phyloP scores from a whole-genome alignment of 2,329 filamentous ascomycete genomes.

The Fusarium miscanthi region DNA sequence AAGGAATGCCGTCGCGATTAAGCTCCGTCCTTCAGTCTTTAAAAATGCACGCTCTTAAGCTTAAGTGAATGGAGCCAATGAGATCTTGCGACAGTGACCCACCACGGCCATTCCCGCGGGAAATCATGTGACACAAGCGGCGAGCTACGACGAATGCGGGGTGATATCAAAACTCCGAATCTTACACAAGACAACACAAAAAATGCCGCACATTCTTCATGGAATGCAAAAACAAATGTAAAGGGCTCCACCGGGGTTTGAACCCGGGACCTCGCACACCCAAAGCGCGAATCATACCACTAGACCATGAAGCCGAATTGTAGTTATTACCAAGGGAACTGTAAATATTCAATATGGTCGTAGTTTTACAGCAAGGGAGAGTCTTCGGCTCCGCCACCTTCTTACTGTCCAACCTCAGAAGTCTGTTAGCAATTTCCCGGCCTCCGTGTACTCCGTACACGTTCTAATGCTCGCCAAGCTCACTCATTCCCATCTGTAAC shows the following conservation, averaged over 20 bases:
- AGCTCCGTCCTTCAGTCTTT: not conserved
- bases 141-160: no score
- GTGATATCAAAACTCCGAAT: not conserved
- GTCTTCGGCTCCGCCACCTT: accelerated
- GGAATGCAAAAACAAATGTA: no score
- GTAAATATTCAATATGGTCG: not conserved
- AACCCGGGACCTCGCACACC: conserved; percentile 59
- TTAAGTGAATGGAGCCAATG: accelerated
- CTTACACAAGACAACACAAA: not conserved
- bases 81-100: no score
- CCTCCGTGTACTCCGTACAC: no score
- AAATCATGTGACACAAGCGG: not conserved
- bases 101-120: accelerated
- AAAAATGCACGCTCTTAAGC: not conserved
- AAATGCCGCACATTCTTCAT: not conserved
- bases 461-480: not conserved
- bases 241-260: conserved; percentile 54
- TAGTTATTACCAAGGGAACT: accelerated
- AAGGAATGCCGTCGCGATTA: not conserved
- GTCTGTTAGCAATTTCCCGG: not conserved
- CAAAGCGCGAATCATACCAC: conserved; percentile 37
- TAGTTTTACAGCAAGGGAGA: accelerated
- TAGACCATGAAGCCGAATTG: conserved; percentile 24
- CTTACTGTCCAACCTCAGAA: accelerated
- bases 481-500: no score